Evolutionary conservation across 176 grass and related monocot genomes (phyloP).

Genomic region (Tillandsia leiboldiana): DNA sequence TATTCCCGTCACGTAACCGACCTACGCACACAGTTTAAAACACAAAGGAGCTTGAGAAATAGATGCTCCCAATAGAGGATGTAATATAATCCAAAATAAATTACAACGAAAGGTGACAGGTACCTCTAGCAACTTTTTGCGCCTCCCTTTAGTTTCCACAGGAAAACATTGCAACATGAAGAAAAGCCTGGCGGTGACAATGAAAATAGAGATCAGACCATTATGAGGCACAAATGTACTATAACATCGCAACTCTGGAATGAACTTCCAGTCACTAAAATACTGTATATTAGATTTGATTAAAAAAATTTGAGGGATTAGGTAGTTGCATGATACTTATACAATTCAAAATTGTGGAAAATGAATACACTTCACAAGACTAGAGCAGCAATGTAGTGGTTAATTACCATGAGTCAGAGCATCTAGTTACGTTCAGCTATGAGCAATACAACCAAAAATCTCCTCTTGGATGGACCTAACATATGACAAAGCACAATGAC

Average conservation of each 20-base stretch:
- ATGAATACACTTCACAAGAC: no score
- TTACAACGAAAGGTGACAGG: neutral
- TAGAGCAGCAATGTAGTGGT: no score
- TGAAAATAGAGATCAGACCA: no score
- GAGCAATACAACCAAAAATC: no score
- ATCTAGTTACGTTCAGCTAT: no score
- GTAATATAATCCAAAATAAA: neutral
- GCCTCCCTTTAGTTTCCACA: constrained; percentile 72
- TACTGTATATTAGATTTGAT: neutral
- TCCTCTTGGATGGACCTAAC: no score
- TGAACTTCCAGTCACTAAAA: neutral
- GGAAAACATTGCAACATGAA: constrained; percentile 73
- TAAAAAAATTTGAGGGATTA: no score
- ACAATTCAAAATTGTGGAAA: no score
- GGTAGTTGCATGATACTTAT: no score
- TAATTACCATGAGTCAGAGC: no score
- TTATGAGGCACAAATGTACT: neutral
- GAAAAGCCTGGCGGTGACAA: constrained; percentile 38
- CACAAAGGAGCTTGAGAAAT: neutral
- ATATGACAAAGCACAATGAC: no score
- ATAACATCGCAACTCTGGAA: neutral
- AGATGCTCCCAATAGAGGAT: neutral
- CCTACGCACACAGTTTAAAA: constrained; percentile 24
- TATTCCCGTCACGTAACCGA: constrained; percentile 61
- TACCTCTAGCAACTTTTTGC: constrained; percentile 67